Conservation (phyloP, 2,329 filamentous ascomycete genomes). For the Aspergillus phoenicis region DNA sequence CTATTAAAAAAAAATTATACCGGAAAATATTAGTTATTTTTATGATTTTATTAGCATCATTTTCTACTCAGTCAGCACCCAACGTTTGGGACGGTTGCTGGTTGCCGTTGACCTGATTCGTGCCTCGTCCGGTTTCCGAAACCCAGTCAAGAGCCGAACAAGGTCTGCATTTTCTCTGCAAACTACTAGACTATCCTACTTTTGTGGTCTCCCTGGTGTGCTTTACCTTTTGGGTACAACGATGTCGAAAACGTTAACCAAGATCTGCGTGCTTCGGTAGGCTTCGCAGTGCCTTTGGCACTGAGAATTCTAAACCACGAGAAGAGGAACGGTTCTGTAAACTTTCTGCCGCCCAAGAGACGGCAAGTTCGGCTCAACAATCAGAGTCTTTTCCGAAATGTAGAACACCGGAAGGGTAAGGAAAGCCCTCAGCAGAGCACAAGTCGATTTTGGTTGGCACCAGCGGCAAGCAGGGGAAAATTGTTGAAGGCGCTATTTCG, state of each 20-base stretch:
- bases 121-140: constrained; percentile 24
- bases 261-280: constrained; percentile 8
- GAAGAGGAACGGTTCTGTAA: constrained; percentile 15
- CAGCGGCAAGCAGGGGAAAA: constrained; percentile 28
- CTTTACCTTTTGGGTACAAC: background rate
- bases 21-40: constrained; percentile 12
- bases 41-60: background rate
- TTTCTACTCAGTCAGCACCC: constrained; percentile 13
- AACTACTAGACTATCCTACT: constrained; percentile 4
- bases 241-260: constrained; percentile 13
- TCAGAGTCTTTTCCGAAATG: constrained; percentile 25
- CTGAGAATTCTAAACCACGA: constrained; percentile 11
- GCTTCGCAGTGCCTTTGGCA: constrained; percentile 13
- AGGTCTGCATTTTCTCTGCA: constrained; percentile 9
- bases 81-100: constrained; percentile 22
- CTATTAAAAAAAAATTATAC: background rate
- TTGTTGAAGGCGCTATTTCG: constrained; percentile 20
- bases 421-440: constrained; percentile 1
- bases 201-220: background rate
- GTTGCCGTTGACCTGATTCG: constrained; percentile 27
- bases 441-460: constrained; percentile 26
- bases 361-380: constrained; percentile 23
- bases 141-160: constrained; percentile 19
- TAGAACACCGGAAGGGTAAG: constrained; percentile 19
- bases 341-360: constrained; percentile 18